These are phyloP conservation scores for Paramyrothecium roridum DNA, from an alignment of 2,329 filamentous ascomycete genomes.

Conservation along the genomic window DNA sequence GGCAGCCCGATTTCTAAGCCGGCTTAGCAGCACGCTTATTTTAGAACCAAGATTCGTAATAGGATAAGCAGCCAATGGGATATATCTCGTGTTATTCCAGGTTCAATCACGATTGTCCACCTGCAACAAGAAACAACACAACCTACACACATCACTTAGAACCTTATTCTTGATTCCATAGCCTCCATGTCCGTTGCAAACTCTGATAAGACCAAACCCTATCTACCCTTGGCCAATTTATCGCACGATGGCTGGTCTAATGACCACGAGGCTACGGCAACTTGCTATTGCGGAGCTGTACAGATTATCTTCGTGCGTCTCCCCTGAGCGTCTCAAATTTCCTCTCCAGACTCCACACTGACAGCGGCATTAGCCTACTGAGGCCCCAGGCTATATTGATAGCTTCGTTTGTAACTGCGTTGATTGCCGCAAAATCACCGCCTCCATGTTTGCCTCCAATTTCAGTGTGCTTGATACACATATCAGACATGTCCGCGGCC, in stretches of 20 bases:
- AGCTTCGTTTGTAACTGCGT: conserved; percentile 58
- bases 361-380: conserved; percentile 33
- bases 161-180: too few relatives aligned
- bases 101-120: too few relatives aligned
- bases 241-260: conserved; percentile 41
- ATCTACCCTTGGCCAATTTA: conserved; percentile 32
- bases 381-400: conserved; percentile 39
- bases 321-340: too few relatives aligned
- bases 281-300: conserved; percentile 56
- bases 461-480: conserved; percentile 45
- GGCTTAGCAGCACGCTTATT: too few relatives aligned
- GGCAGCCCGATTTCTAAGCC: too few relatives aligned
- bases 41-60: too few relatives aligned
- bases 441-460: conserved; percentile 60
- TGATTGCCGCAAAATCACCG: conserved; percentile 61
- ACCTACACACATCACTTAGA: too few relatives aligned
- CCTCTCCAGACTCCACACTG: neutral
- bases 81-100: too few relatives aligned
- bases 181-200: too few relatives aligned
- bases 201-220: neutral
- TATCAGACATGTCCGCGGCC: conserved; percentile 47
- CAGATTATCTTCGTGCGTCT: conserved; percentile 49
- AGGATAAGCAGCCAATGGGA: too few relatives aligned
- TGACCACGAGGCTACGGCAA: conserved; percentile 48
- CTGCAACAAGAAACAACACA: too few relatives aligned